Evolutionary conservation across 2,329 filamentous ascomycete genomes (phyloP), one percentile per base, ranked within the genome.

Genomic region (Ceratocystis diversiconidia): DNA sequence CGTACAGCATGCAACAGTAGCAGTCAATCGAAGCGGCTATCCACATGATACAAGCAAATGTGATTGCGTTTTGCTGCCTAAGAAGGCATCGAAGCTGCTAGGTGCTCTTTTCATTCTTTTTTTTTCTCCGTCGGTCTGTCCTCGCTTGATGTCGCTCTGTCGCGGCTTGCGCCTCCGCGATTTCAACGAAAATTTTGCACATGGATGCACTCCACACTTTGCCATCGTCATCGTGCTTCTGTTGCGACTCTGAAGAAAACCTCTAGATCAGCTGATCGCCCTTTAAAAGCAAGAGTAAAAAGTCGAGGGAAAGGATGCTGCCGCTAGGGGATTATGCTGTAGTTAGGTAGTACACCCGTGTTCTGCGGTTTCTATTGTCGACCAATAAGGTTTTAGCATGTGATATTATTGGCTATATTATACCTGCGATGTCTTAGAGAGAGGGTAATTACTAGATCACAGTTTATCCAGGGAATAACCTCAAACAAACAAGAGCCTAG

Each of bases 181-280:
- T 22, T n/a, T 15, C 25, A 59, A 8, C 17, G 52, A 59, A 59
- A 59, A 59, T 17, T 59, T 59, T 59, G 52, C 52, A n/a, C 52
- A 32, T 30, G 28, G 15, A 32, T 30, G 28, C 52, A 59, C 52
- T 59, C 52, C 52, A 59, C 52, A 59, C 19, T 52, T 59, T 30
- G 28, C 4, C 52, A 59, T 59, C 52, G 52, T 59, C 52, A 59
- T 59, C 52, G 17, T 59, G 52, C 52, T 32, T 59, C 52, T 25
- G 17, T 4, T 59, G 25, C 22, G 28, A 59, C 52, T 19, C 52
- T 19, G n/a, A 59, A 32, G 28, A 17, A 59, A 36, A n/a, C n/a
- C 2, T 32, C 28, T 2, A n/a, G 28, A 32, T 59, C 52, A 59
- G 52, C 25, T 59, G 52, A 59, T 59, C 8, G 28, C 32, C 28